Conservation (phyloP, 2,329 filamentous ascomycete genomes). For the Aspergillus versicolor region DNA sequence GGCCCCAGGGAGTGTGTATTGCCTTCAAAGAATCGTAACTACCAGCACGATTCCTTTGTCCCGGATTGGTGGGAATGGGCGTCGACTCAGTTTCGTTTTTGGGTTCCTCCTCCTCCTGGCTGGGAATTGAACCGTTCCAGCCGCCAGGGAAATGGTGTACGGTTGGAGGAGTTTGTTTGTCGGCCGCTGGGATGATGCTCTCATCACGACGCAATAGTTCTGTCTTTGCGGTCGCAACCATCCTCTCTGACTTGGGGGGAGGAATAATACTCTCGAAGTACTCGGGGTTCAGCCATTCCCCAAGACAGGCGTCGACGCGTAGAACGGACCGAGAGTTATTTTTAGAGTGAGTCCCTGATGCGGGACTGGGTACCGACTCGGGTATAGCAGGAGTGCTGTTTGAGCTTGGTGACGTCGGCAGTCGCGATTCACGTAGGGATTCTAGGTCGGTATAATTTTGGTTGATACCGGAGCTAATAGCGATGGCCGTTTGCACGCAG, state of each 20-base stretch:
- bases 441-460: slow-evolving; percentile 34
- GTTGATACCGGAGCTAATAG: slow-evolving; percentile 79
- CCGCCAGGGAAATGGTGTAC: slow-evolving; percentile 55
- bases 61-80: slow-evolving; percentile 9
- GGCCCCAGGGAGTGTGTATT: slow-evolving; percentile 15
- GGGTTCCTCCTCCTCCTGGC: slow-evolving; percentile 30
- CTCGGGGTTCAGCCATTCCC: slow-evolving; percentile 90
- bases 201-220: slow-evolving; percentile 78
- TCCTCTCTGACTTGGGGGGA: slow-evolving; percentile 79
- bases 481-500: slow-evolving; percentile 89
- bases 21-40: slow-evolving; percentile 43
- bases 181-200: slow-evolving; percentile 47
- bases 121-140: slow-evolving; percentile 46
- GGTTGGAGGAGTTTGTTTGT: slow-evolving; percentile 34
- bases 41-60: slow-evolving; percentile 49
- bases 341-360: not conserved
- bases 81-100: not conserved
- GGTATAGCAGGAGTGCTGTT: slow-evolving; percentile 1
- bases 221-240: slow-evolving; percentile 86
- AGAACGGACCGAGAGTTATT: slow-evolving; percentile 44
- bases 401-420: not conserved
- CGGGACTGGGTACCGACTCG: slow-evolving; percentile 4
- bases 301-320: slow-evolving; percentile 86
- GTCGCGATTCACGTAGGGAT: not conserved
- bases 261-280: slow-evolving; percentile 93